Percentiles rank a stretch among this genome's conserved stretches.
These are phyloP conservation scores for Piromyces finnis DNA, from an alignment of 192 early-diverging fungal genomes.

Conservation along the genomic window DNA sequence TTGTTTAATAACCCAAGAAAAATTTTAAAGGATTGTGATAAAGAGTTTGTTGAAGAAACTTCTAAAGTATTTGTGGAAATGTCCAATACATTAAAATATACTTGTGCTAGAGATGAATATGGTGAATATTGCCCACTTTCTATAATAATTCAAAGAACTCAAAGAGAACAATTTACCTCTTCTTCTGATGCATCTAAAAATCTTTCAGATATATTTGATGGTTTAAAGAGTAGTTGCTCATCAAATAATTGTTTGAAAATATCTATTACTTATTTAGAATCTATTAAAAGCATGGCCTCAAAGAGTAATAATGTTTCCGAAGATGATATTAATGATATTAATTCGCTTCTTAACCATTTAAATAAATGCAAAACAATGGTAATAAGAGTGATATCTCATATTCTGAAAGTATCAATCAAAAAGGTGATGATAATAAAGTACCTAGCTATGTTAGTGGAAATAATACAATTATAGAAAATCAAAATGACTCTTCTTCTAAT, in stretches of 20 bases:
- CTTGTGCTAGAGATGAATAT: neutral
- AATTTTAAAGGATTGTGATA: neutral
- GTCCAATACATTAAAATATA: neutral
- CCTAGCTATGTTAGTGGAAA: too few relatives aligned
- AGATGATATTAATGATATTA: too few relatives aligned
- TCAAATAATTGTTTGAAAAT: neutral
- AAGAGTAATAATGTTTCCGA: neutral
- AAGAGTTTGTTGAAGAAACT: neutral
- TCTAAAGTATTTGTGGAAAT: neutral
- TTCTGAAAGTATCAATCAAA: too few relatives aligned
- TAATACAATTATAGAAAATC: too few relatives aligned
- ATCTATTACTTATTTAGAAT: neutral
- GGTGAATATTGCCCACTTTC: neutral
- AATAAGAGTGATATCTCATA: too few relatives aligned
- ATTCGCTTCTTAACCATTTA: too few relatives aligned
- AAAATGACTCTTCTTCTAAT: too few relatives aligned
- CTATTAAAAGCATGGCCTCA: neutral
- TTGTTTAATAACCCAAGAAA: neutral
- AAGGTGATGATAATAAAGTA: too few relatives aligned
- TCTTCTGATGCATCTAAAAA: neutral
- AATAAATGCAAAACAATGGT: too few relatives aligned
- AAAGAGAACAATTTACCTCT: too few relatives aligned
- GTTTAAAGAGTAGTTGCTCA: neutral
- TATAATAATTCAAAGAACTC: neutral
- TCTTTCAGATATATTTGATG: neutral